These are phyloP conservation scores for Pseudocercospora macadamiae DNA, from an alignment of 2,329 filamentous ascomycete genomes.

Conservation along the genomic window DNA sequence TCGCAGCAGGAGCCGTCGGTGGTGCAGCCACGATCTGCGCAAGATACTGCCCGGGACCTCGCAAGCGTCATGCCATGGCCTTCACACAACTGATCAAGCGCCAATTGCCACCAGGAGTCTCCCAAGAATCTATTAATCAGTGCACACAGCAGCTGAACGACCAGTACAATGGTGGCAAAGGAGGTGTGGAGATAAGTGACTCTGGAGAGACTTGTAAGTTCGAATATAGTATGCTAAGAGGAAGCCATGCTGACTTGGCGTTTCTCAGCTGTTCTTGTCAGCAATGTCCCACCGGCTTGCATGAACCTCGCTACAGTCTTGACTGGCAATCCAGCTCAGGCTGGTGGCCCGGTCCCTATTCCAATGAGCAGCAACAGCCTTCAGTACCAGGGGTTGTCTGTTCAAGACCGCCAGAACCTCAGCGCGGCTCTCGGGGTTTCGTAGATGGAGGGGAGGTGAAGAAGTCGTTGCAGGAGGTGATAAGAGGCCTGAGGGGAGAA, in stretches of 20 bases:
- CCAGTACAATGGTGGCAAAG: background rate
- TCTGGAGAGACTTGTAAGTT: conserved; percentile 7
- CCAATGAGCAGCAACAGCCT: conserved; percentile 12
- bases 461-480: no score
- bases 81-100: background rate
- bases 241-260: background rate
- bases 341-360: conserved; percentile 7
- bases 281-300: conserved; percentile 11
- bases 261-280: conserved; percentile 8
- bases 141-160: conserved; percentile 13
- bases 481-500: no score
- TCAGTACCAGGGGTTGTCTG: conserved; percentile 7
- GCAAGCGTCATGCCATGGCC: background rate
- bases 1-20: conserved; percentile 7
- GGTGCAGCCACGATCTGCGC: conserved; percentile 9
- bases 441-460: background rate
- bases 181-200: conserved; percentile 6
- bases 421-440: background rate
- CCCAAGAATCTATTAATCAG: conserved; percentile 16
- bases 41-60: conserved; percentile 3
- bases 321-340: conserved; percentile 9
- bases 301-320: conserved; percentile 14
- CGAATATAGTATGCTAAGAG: no score
- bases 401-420: conserved; percentile 7
- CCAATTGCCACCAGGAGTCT: conserved; percentile 11